Base-by-base conservation (phyloP, 148 eudicot species). In the Camellia sinensis region DNA sequence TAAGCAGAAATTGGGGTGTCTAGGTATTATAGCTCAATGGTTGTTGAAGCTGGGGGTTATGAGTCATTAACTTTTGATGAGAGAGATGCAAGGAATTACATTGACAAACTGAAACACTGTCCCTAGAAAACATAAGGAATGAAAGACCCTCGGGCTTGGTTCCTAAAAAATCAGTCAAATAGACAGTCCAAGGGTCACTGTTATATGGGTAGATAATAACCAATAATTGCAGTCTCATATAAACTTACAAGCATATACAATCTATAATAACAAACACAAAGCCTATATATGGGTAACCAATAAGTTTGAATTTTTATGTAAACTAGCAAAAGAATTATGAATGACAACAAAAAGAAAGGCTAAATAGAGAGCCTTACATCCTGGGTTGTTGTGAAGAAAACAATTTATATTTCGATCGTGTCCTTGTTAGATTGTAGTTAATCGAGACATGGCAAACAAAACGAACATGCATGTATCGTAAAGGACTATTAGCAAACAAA, bases 381-480 rank as follows among this genome's bases (percentile, higher is more conserved):
- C 54, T 54, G 52, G 82, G 61, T 70, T 84, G 84, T 56, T 86
- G 86, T 40, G 81, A 78, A 82, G 80, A 79, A 60, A 75, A 80
- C 44, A 79, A 69, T 73, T 56, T 75, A 61, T 82, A 81, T 45
- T 71, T 77, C 71, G 91, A 84, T 78, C 40, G 83, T 61, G 77
- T 87, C 77, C 68, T 88, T 65, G 76, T 40, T 54, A 82, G 83
- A 83, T 87, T 87, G 86, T 87, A 86, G 80, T 79, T 81, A 64
- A 66, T 73, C 17, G 94, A 83, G 72, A 85, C 82, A 76, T 91
- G 97, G 54, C 87, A 88, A 65, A 86, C 81, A 84, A 92, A 92
- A n/a, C 73, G 84, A 82, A 92, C 89, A 94, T 92, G 88, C 78
- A 84, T n/a, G 73, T 37, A 45, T 44, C 67, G 84, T 52, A 44